phyloP scores from a whole-genome alignment of 139 green algal species.

The Coccomyxa sp. region DNA sequence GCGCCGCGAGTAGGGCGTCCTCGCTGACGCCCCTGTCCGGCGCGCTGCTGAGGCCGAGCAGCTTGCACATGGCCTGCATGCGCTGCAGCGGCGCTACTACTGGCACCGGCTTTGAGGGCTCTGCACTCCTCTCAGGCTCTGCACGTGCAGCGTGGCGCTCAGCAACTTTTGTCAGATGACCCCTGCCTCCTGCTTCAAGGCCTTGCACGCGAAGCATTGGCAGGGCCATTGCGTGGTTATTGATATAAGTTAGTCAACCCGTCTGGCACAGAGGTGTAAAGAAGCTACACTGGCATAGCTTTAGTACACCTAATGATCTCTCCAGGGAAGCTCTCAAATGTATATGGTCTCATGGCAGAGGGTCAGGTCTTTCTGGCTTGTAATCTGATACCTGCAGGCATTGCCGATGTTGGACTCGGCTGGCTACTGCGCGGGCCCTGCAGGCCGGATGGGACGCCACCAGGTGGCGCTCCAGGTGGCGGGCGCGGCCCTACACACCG shows the following conservation, averaged over 20 bases:
- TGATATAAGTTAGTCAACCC: neutral
- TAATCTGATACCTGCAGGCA: too few species aligned
- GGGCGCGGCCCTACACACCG: constrained; percentile 1
- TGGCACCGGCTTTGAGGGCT: neutral
- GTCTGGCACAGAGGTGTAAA: neutral
- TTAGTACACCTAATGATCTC: too few species aligned
- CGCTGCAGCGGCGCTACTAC: neutral
- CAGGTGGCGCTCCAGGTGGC: neutral
- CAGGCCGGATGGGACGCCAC: neutral
- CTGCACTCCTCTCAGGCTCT: neutral
- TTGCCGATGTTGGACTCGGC: too few species aligned
- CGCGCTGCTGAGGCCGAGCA: constrained; percentile 1
- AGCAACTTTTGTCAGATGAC: too few species aligned
- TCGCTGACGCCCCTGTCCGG: neutral
- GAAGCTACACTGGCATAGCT: too few species aligned
- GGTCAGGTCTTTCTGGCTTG: too few species aligned
- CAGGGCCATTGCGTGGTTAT: neutral
- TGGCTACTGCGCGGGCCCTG: neutral
- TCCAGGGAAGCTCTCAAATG: too few species aligned
- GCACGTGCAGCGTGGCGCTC: too few species aligned
- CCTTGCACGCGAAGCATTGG: neutral
- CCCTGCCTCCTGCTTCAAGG: too few species aligned
- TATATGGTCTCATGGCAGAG: too few species aligned
- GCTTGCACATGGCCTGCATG: neutral
- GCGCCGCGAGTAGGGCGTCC: neutral